These are phyloP conservation scores for Amborella trichopoda DNA, from an alignment of 164 flowering plant species.

Conservation along the genomic window DNA sequence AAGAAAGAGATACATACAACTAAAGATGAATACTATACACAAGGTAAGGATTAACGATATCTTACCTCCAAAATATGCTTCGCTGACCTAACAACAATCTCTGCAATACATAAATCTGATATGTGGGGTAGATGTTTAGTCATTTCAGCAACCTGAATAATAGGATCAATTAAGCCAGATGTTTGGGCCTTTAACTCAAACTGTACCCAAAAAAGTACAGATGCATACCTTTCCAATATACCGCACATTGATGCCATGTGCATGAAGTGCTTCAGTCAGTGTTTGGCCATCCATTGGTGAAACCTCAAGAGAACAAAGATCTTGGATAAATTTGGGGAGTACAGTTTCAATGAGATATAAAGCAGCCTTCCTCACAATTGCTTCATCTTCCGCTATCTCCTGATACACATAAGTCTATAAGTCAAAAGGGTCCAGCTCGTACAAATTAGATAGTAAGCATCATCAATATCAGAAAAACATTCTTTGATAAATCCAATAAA, in stretches of 20 bases:
- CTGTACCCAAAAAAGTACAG: no score
- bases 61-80: constrained; percentile 92
- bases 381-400: constrained; percentile 88
- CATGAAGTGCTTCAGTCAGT: constrained; percentile 96
- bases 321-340: constrained; percentile 83
- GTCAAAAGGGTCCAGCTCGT: no score
- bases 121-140: constrained; percentile 79
- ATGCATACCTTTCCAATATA: constrained; percentile 82
- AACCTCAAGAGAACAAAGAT: constrained; percentile 93
- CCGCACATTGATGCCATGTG: constrained; percentile 95
- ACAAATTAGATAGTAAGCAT: neutral
- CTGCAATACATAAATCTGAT: constrained; percentile 83
- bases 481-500: neutral
- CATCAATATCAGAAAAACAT: neutral
- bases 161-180: no score
- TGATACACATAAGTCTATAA: constrained; percentile 19
- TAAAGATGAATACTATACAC: no score
- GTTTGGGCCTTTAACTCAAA: no score
- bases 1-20: no score
- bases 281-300: constrained; percentile 99
- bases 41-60: no score
- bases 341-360: constrained; percentile 58
- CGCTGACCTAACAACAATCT: constrained; percentile 82
- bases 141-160: constrained; percentile 67
- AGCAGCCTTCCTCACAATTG: constrained; percentile 70